phyloP scores from a whole-genome alignment of 1,284 basidiomycete genomes.

The Fistulinella cinereoalba region DNA sequence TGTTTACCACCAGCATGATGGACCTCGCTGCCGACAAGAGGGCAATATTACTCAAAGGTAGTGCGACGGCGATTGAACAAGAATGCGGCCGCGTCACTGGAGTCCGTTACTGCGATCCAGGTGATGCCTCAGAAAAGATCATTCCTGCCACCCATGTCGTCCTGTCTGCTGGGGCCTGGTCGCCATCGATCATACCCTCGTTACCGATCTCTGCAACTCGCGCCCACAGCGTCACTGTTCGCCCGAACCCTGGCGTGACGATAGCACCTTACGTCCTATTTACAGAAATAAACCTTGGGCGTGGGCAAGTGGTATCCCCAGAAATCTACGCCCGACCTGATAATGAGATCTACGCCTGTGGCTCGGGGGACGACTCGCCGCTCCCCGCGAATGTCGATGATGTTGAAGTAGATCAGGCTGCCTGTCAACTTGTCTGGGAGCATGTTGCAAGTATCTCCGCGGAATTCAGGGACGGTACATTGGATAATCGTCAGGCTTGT shows the following conservation, averaged over 20 bases:
- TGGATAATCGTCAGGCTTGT: constrained; percentile 63
- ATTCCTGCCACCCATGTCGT: constrained; percentile 65
- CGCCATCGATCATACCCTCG: constrained; percentile 49
- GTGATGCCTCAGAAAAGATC: constrained; percentile 32
- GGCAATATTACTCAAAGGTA: constrained; percentile 44
- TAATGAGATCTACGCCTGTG: constrained; percentile 68
- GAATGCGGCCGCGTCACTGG: constrained; percentile 46
- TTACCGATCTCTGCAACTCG: constrained; percentile 60
- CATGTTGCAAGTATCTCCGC: constrained; percentile 58
- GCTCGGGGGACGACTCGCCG: constrained; percentile 57
- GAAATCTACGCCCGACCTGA: constrained; percentile 72
- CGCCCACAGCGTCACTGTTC: constrained; percentile 68
- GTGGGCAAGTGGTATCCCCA: constrained; percentile 40
- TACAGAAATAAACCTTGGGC: constrained; percentile 51
- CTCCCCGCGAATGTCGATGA: constrained; percentile 63
- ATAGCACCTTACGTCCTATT: constrained; percentile 67
- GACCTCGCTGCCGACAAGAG: constrained; percentile 60
- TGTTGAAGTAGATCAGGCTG: constrained; percentile 49
- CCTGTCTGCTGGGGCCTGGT: constrained; percentile 87
- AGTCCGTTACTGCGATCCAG: constrained; percentile 47
- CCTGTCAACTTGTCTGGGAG: constrained; percentile 53
- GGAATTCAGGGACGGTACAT: constrained; percentile 48
- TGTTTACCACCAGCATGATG: constrained; percentile 78
- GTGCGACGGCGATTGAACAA: constrained; percentile 43
- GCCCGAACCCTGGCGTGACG: constrained; percentile 37